Base-by-base conservation (phyloP, 805 yeast species). In the Lipomyces sp. region DNA sequence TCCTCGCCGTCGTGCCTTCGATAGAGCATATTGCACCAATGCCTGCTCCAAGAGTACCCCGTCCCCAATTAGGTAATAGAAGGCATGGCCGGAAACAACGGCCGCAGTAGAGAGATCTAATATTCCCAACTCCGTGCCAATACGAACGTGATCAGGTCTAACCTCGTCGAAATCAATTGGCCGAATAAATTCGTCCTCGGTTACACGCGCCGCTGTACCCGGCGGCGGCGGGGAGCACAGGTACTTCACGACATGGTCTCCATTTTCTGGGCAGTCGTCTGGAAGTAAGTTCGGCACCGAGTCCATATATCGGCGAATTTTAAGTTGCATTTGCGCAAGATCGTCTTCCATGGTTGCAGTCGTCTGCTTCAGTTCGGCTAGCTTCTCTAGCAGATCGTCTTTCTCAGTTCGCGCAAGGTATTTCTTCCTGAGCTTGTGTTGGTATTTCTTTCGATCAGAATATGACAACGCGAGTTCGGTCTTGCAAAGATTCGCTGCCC, bases 41-140 rank as follows among this genome's bases (percentile, higher is more conserved):
- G 98, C 98, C 63, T 85, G 95, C 63, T 93, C 98, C 43, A 93
- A 68, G 32, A 82, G 70, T 0, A 96, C 97, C 18, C 93, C 96
- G 56, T 84, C 95, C 18, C 87, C 86, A 1, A 83, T 53, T 4
- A 93, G 69, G 62, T 86, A 93, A 65, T 89, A 90, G 84, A 95
- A 89, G 1, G 95, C 86, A n/a, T 79, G 68, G 0, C 96, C 96
- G 5, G 93, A 78, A 1, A 87, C 79, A 29, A 76, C 73, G 0
- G 97, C 72, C 0, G 95, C 97, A 0, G 78, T 72, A 16, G 72
- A 70, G 45, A 93, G 77, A 51, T 93, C 93, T 23, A 88, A 68
- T 23, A 91, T 68, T 0, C 81, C 79, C 32, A 87, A 74, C n/a
- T 70, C 66, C 21, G 75, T 79, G 57, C 86, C 89, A n/a, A 93